phyloP scores from a whole-genome alignment of 2,329 filamentous ascomycete genomes.

The Blumeria hordei region DNA sequence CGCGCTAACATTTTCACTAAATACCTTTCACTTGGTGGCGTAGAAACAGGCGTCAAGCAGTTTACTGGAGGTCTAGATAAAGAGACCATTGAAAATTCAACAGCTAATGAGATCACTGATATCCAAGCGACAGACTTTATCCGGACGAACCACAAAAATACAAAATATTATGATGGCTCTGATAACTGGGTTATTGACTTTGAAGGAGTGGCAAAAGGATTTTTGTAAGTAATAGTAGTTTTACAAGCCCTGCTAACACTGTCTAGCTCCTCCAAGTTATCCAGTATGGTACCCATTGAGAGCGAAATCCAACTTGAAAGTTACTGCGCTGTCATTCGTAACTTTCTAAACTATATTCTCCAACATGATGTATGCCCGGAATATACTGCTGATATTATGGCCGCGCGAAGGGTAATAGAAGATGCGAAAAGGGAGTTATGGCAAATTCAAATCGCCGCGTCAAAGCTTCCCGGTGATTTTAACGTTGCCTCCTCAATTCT shows the following conservation, averaged over 20 bases:
- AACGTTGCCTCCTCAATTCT: slow-evolving; percentile 51
- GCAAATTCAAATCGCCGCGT: slow-evolving; percentile 25
- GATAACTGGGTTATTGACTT: slow-evolving; percentile 65
- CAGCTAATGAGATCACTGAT: slow-evolving; percentile 36
- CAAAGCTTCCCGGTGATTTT: slow-evolving; percentile 48
- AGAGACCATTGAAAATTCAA: slow-evolving; percentile 35
- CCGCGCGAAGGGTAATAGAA: slow-evolving; percentile 42
- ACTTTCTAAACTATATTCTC: slow-evolving; percentile 73
- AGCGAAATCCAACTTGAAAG: slow-evolving; percentile 26
- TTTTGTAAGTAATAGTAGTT: slow-evolving; percentile 31
- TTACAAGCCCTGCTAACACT: slow-evolving; percentile 5
- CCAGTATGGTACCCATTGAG: slow-evolving; percentile 30
- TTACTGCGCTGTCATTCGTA: slow-evolving; percentile 45
- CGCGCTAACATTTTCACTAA: slow-evolving; percentile 45
- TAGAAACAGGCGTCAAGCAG: slow-evolving; percentile 33
- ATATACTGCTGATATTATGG: slow-evolving; percentile 39
- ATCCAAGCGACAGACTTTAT: slow-evolving; percentile 39
- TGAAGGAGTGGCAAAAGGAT: slow-evolving; percentile 49
- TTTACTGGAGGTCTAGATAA: slow-evolving; percentile 36
- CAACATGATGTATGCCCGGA: slow-evolving; percentile 74
- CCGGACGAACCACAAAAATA: slow-evolving; percentile 16
- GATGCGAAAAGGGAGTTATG: slow-evolving; percentile 42
- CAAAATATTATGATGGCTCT: slow-evolving; percentile 25
- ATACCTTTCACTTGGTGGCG: slow-evolving; percentile 63
- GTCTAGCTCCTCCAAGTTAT: slow-evolving; percentile 28